Evolutionary conservation across 305 asterid genomes (phyloP).

Genomic region (Stenogyne calaminthoides): DNA sequence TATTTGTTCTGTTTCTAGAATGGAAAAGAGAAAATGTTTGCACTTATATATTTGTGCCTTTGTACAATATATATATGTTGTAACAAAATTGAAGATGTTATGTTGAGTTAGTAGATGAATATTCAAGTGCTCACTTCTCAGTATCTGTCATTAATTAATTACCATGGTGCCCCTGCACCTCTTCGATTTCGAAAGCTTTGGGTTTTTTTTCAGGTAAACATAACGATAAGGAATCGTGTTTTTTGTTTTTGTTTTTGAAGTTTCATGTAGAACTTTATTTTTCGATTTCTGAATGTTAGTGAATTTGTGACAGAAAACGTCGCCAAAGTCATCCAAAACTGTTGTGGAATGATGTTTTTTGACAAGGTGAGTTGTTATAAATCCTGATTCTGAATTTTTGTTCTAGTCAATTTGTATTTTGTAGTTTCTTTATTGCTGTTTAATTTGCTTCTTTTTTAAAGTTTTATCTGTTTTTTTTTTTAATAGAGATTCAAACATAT

Average conservation of each 20-base stretch:
- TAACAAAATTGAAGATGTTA: constrained; percentile 6
- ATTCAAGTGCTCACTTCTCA: constrained; percentile 58
- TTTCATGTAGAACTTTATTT: neutral
- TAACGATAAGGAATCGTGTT: neutral
- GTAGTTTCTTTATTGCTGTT: neutral
- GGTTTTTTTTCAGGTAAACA: constrained; percentile 11
- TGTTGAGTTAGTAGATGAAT: constrained; percentile 11
- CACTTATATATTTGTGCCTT: neutral
- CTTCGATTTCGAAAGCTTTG: neutral
- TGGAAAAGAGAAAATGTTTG: constrained; percentile 10
- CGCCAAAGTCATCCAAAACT: neutral
- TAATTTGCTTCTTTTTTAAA: neutral
- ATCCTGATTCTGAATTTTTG: neutral
- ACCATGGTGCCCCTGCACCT: constrained; percentile 28
- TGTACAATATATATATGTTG: neutral
- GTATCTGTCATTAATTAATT: constrained; percentile 50
- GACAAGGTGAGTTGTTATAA: neutral
- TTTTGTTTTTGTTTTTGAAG: neutral
- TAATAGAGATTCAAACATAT: neutral
- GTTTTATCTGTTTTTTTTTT: neutral
- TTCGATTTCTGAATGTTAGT: neutral
- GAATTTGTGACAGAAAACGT: neutral
- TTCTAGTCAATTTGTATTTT: neutral
- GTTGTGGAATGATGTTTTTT: neutral
- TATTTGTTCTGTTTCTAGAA: constrained; percentile 30